Evolutionary conservation across 441 rosid genomes (phyloP).

Genomic region (Daphne laureola): DNA sequence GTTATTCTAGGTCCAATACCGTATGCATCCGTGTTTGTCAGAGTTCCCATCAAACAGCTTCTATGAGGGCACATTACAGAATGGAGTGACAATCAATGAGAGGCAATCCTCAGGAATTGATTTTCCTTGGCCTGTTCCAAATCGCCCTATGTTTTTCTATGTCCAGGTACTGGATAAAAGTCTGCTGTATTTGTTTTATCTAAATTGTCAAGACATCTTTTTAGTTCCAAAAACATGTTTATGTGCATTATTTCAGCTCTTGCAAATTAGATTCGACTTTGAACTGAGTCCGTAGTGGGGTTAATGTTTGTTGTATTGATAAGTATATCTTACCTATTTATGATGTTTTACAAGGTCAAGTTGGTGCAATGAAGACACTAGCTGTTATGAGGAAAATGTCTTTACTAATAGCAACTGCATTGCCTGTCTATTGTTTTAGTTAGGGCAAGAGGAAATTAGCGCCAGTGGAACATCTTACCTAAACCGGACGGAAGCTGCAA

Average conservation of each 20-base stretch:
- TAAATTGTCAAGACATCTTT: too few species aligned
- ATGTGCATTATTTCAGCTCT: too few species aligned
- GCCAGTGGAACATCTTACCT: constrained; percentile 98
- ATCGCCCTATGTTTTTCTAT: constrained; percentile 97
- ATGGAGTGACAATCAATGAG: constrained; percentile 96
- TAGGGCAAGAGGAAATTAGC: constrained; percentile 99
- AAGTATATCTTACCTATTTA: too few species aligned
- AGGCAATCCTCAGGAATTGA: constrained; percentile 92
- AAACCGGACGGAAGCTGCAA: constrained; percentile 99
- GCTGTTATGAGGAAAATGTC: too few species aligned
- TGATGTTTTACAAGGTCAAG: too few species aligned
- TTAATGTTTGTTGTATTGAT: too few species aligned
- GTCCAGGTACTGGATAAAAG: constrained; percentile 64
- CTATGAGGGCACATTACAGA: constrained; percentile 96
- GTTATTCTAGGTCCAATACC: constrained; percentile 79
- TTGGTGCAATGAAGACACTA: too few species aligned
- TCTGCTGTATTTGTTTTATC: too few species aligned
- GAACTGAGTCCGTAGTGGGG: too few species aligned
- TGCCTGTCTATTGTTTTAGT: constrained; percentile 32
- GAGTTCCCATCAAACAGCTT: constrained; percentile 98
- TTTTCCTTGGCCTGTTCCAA: constrained; percentile 99
- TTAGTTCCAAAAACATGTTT: too few species aligned
- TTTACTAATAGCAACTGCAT: too few species aligned
- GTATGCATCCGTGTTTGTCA: constrained; percentile 98
- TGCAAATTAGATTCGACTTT: too few species aligned